phyloP scores from a whole-genome alignment of 2,329 filamentous ascomycete genomes.

The Penicillium janthinellum region DNA sequence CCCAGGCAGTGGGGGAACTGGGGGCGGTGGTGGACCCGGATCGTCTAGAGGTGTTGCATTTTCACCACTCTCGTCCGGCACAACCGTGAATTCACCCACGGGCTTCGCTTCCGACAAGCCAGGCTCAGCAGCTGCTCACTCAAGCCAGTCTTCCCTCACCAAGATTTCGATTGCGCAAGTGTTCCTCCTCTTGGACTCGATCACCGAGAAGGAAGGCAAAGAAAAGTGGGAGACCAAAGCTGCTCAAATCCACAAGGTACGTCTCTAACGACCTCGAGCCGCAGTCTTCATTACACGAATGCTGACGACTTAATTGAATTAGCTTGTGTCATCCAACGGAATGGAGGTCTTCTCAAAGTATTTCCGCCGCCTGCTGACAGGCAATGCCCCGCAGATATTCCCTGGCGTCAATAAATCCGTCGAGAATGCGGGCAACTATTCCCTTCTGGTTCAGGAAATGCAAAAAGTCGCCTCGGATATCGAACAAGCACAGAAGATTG shows the following conservation, averaged over 20 bases:
- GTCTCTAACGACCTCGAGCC: conserved; percentile 35
- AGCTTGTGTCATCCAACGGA: conserved; percentile 96
- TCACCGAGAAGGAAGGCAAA: conserved; percentile 90
- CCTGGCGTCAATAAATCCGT: conserved; percentile 72
- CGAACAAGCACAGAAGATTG: conserved; percentile 85
- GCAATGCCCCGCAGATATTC: conserved; percentile 91
- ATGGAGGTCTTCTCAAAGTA: conserved; percentile 99
- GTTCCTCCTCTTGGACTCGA: conserved; percentile 87
- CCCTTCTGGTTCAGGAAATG: conserved; percentile 79
- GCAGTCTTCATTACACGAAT: neutral
- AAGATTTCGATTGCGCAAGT: conserved; percentile 96
- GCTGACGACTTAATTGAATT: conserved; percentile 3
- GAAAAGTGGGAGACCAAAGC: conserved; percentile 90
- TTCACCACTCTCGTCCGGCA: conserved; percentile 61
- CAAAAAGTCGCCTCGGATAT: conserved; percentile 78
- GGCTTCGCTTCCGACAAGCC: conserved; percentile 55
- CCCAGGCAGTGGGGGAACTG: conserved; percentile 53
- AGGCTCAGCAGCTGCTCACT: conserved; percentile 44
- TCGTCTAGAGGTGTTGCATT: conserved; percentile 59
- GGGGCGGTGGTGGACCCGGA: conserved; percentile 57
- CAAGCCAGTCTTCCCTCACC: conserved; percentile 66
- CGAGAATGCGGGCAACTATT: conserved; percentile 79
- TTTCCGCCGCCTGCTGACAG: conserved; percentile 87
- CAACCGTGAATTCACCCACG: conserved; percentile 55
- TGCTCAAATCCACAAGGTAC: conserved; percentile 88